Base-by-base conservation (phyloP, 2,329 filamentous ascomycete species). In the Bipolaris bicolor region DNA sequence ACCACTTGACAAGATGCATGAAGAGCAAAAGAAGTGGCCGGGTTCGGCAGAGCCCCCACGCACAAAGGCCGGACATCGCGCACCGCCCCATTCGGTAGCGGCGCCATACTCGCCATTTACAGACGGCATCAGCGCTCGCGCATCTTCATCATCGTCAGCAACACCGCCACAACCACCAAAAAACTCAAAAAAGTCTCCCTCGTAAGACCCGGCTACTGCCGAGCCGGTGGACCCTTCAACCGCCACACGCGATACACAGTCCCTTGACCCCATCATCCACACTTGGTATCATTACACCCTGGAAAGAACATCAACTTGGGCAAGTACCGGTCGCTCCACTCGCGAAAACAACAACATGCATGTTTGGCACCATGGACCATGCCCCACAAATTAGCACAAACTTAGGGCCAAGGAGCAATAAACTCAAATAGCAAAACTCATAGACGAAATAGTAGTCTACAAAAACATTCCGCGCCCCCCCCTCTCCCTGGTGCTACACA, bases 1-100 rank as follows among this genome's bases (percentile, higher is more conserved):
- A 58, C 86, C 91, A 1, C 82, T 97, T 34, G 92, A 97, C 76
- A 90, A 88, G 73, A 81, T 97, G 62, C 93, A 97, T 74, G 84
- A 87, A 49, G 90, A 96, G 70, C 92, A 97, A 77, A 79, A 88
- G 50, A 78, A 80, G 47, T 75, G 71, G 65, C 73, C 73, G 18
- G 68, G 65, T 16, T 57, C 76, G 7, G 76, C 78, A 9, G 80
- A 77, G 79, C 71, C 74, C 44, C 69, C 71, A 20, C 67, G 67
- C 41, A 65, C 68, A 33, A 66, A 67, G 39, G 62, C 69, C 64
- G 79, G 66, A 52, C 74, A 62, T 51, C 73, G 77, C 55, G 79
- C 79, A 1, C 79, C 80, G 26, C 82, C 84, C 57, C 79, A 84
- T 72, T 68, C 82, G 2, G 71, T 88, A 24, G 82, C 85, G 1